A percentile compares a stretch with the other conserved stretches of the same genome.
These are phyloP conservation scores for Boletus sp. DNA, from an alignment of 768 basidiomycete genomes.

Conservation along the genomic window DNA sequence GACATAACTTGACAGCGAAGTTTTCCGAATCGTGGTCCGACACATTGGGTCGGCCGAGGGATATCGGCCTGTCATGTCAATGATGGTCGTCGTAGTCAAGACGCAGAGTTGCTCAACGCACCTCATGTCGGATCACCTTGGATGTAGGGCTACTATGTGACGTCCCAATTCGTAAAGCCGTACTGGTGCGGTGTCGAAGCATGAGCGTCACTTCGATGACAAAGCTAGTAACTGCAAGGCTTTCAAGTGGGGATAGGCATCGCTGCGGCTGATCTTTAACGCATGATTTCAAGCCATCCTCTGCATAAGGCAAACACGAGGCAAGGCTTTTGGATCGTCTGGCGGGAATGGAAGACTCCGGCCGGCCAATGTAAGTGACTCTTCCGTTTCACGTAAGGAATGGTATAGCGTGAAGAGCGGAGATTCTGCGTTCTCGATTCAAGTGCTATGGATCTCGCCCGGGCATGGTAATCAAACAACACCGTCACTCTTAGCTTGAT, in stretches of 20 bases:
- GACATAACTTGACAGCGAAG: not conserved
- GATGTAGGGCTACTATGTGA: too few relatives aligned
- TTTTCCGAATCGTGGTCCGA: not conserved
- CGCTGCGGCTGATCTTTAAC: too few relatives aligned
- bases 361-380: not conserved
- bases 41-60: not conserved
- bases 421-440: not conserved
- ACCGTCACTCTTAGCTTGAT: not conserved
- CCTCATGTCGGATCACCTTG: too few relatives aligned
- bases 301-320: conserved; percentile 2
- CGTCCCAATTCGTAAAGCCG: too few relatives aligned
- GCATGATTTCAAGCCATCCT: not conserved
- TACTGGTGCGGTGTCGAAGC: too few relatives aligned
- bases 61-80: not conserved
- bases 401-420: conserved; percentile 2
- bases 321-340: not conserved
- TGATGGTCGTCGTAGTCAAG: too few relatives aligned
- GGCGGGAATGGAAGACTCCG: conserved; percentile 12
- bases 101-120: too few relatives aligned
- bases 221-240: too few relatives aligned
- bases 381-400: conserved; percentile 2
- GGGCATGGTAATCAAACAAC: not conserved
- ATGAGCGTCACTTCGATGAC: too few relatives aligned
- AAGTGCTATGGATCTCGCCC: conserved; percentile 1
- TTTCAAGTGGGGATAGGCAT: too few relatives aligned